Conservation (phyloP, 345 rosid genomes). For the Lepidium africanum region DNA sequence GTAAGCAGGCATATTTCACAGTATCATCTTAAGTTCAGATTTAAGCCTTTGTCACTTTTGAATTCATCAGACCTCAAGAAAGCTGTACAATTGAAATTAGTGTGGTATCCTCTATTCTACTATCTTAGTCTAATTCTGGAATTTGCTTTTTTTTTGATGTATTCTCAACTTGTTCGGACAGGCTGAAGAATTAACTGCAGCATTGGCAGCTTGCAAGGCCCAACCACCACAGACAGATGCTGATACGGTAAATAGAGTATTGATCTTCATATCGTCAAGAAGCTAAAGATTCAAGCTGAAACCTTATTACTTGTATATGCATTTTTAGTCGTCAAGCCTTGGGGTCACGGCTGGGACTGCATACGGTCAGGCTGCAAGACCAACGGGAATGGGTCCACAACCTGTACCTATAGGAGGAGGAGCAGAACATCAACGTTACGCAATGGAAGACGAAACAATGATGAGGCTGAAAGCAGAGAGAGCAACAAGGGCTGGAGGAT, state of each 20-base stretch:
- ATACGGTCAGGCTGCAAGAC: conserved; percentile 73
- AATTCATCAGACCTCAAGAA: not conserved
- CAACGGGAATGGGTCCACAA: conserved; percentile 69
- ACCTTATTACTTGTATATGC: conserved; percentile 12
- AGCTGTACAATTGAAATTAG: not conserved
- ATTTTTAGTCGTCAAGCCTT: conserved; percentile 31
- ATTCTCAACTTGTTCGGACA: conserved; percentile 20
- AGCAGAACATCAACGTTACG: conserved; percentile 47
- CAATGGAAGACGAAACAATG: conserved; percentile 60
- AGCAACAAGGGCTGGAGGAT: conserved; percentile 78
- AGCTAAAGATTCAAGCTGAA: not conserved
- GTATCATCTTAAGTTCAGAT: not conserved
- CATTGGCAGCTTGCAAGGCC: conserved; percentile 79
- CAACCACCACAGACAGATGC: conserved; percentile 40
- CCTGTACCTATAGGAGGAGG: conserved; percentile 58
- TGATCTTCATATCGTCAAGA: not conserved
- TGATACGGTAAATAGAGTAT: conserved; percentile 48
- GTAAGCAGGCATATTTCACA: not conserved
- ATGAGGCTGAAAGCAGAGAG: conserved; percentile 68
- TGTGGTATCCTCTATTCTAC: not conserved
- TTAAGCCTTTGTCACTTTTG: not conserved
- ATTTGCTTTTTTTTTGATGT: not conserved
- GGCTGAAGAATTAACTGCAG: conserved; percentile 92
- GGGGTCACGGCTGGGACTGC: conserved; percentile 43
- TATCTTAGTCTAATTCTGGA: not conserved